Evolutionary conservation across 202 grass and related monocot genomes (phyloP), one percentile per base, ranked within the genome.

Genomic region (Elaeis oleifera): DNA sequence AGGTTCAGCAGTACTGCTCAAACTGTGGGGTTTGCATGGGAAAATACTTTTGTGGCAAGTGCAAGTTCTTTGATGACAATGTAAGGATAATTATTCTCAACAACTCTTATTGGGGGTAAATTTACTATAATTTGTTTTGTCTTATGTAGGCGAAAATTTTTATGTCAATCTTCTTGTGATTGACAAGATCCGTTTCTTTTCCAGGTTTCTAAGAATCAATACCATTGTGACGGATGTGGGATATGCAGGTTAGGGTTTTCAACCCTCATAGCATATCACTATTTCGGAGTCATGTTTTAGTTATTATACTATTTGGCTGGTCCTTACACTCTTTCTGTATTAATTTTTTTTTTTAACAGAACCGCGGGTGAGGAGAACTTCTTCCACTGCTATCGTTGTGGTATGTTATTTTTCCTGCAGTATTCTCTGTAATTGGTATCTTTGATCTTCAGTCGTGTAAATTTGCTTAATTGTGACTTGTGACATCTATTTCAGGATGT

Each of bases 61-160:
- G 91, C 79, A 96, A 90, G 23, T 90, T 90, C 60, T 96, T 90
- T 49, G 91, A 96, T 32, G 84, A 96, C 36, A 76, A 85, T 67
- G 91, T 90, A 80, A 79, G 81, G 6, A 19, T 50, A 23, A 2
- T 4, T 18, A 17, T 27, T 28, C 7, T 44, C 36, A 44, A 13
- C 36, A 44, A 44, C 36, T 44, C 36, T 44, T 13, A 44, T 44
- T 44, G 36, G 36, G 9, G 13, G 11, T 44, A 44, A 44, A 44
- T 44, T 2, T 44, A 13, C 5, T 31, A 31, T 31, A 31, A 31
- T 31, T 31, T 31, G 5, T 31, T 31, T 31, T 6, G 28, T 31
- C 28, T 6, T 31, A 1, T 6, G 9, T 44, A 44, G 8, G 11
- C 3, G 36, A 44, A 8, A 44, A 44, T 58, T 51, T 25, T 19